Conservation (phyloP, 805 yeast species). For the Nakazawaea sp. region DNA sequence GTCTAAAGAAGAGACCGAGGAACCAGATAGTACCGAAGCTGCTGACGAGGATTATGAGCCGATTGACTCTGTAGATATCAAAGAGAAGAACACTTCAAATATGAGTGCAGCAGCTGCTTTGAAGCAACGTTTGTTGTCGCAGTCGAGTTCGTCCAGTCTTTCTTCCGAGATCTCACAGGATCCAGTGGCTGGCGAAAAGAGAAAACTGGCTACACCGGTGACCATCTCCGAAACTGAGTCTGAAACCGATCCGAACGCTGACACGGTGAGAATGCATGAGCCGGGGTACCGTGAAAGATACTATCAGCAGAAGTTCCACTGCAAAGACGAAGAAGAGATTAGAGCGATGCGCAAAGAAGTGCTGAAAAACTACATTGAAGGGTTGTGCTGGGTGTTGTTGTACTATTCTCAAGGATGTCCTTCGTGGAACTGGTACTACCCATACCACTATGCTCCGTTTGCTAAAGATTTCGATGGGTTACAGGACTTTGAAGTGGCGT, state of each 20-base stretch:
- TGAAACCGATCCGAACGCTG: slow-evolving; percentile 38
- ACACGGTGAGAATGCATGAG: slow-evolving; percentile 67
- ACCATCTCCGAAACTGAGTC: slow-evolving; percentile 24
- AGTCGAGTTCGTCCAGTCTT: slow-evolving; percentile 14
- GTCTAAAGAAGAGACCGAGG: slow-evolving; percentile 17
- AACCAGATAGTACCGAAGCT: slow-evolving; percentile 21
- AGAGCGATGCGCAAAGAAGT: slow-evolving; percentile 49
- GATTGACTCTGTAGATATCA: slow-evolving; percentile 12
- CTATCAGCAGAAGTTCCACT: slow-evolving; percentile 67
- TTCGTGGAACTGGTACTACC: slow-evolving; percentile 97
- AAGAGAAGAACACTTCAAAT: slow-evolving; percentile 28
- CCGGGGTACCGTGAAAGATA: slow-evolving; percentile 84
- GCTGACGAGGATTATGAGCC: slow-evolving; percentile 18
- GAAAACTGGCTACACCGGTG: slow-evolving; percentile 11
- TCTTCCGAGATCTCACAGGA: slow-evolving; percentile 18
- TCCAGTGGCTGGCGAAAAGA: slow-evolving; percentile 19
- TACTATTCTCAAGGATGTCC: slow-evolving; percentile 98
- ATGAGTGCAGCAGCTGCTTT: slow-evolving; percentile 40
- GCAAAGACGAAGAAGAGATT: slow-evolving; percentile 46
- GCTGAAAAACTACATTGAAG: slow-evolving; percentile 76
- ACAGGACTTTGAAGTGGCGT: slow-evolving; percentile 44
- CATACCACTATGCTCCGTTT: slow-evolving; percentile 97
- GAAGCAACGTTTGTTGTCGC: slow-evolving; percentile 23
- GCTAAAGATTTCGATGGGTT: slow-evolving; percentile 76
- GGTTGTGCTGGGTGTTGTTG: slow-evolving; percentile 91